Evolutionary conservation across 805 yeast species (phyloP).

Genomic region (Ogataea zsoltii): DNA sequence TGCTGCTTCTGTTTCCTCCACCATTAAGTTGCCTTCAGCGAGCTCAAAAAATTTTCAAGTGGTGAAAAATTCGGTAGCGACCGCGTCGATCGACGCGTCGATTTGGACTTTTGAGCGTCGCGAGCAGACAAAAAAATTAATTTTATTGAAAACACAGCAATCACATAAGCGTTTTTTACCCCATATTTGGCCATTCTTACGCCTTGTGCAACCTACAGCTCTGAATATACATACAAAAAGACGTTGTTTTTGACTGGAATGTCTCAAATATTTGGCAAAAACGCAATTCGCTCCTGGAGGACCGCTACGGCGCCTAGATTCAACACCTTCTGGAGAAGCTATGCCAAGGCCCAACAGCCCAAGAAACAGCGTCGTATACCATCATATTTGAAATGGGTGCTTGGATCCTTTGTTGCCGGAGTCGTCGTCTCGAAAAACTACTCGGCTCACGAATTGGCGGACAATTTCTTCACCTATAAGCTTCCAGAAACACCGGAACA

Average conservation of each 20-base stretch:
- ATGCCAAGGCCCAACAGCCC: not conserved
- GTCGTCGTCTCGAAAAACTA: slow-evolving; percentile 27
- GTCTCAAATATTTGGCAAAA: too few species aligned
- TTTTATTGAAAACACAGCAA: too few species aligned
- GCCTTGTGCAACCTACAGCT: too few species aligned
- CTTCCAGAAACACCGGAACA: slow-evolving; percentile 28
- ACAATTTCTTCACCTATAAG: slow-evolving; percentile 16
- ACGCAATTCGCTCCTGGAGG: too few species aligned
- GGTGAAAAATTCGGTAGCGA: not conserved
- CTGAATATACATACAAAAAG: too few species aligned
- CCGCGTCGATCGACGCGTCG: slow-evolving; percentile 10
- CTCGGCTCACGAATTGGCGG: slow-evolving; percentile 31
- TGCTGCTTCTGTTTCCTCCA: not conserved
- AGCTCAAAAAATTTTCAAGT: slow-evolving; percentile 10
- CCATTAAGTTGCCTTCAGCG: too few species aligned
- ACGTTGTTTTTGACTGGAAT: too few species aligned
- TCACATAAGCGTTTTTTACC: too few species aligned
- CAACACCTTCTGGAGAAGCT: not conserved
- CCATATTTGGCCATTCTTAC: too few species aligned
- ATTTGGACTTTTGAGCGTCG: too few species aligned
- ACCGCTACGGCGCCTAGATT: too few species aligned
- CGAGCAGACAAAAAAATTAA: too few species aligned
- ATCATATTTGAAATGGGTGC: slow-evolving; percentile 10
- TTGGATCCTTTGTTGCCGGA: slow-evolving; percentile 27
- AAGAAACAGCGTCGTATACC: not conserved